A percentile compares a stretch with the other conserved stretches of the same genome.
Conservation (phyloP, 2,329 filamentous ascomycete genomes). For the Fusarium haematococcum region DNA sequence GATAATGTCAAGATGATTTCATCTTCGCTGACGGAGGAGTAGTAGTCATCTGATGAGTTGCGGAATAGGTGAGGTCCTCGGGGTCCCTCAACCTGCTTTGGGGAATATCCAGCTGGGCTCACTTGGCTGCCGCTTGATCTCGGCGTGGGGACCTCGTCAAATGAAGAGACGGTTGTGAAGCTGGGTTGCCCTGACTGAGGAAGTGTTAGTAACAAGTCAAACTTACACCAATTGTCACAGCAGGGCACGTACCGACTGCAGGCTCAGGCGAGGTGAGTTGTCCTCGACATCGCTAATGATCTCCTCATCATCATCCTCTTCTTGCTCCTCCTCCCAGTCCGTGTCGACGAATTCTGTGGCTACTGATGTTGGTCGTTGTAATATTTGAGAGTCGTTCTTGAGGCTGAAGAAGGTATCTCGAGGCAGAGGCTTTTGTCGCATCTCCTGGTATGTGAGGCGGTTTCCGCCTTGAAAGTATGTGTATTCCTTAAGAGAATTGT, state of each 20-base stretch:
- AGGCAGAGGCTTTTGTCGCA: conserved; percentile 62
- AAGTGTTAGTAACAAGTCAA: conserved; percentile 20
- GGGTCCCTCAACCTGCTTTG: conserved; percentile 80
- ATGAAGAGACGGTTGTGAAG: conserved; percentile 88
- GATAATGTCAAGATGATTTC: conserved; percentile 75
- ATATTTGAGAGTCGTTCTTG: conserved; percentile 59
- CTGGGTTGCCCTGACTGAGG: conserved; percentile 76
- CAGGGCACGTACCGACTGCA: conserved; percentile 74
- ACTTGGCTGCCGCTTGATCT: conserved; percentile 71
- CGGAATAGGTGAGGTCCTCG: conserved; percentile 89
- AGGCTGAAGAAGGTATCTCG: conserved; percentile 72
- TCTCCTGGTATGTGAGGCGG: conserved; percentile 58
- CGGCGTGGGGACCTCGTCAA: conserved; percentile 85
- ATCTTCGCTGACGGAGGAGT: conserved; percentile 51
- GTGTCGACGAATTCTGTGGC: conserved; percentile 84
- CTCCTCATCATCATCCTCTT: conserved; percentile 61
- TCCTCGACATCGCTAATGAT: conserved; percentile 70
- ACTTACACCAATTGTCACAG: neutral
- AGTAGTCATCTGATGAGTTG: conserved; percentile 61
- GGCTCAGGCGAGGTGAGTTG: conserved; percentile 74
- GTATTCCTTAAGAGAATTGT: conserved; percentile 48
- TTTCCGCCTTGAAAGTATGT: conserved; percentile 51
- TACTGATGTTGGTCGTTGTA: conserved; percentile 72
- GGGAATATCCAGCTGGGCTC: conserved; percentile 70
- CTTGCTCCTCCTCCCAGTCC: conserved; percentile 71